A percentile compares a stretch with the other conserved stretches of the same genome.
These are phyloP conservation scores for Sporothrix luriei DNA, from an alignment of 2,329 filamentous ascomycete species.

Conservation along the genomic window DNA sequence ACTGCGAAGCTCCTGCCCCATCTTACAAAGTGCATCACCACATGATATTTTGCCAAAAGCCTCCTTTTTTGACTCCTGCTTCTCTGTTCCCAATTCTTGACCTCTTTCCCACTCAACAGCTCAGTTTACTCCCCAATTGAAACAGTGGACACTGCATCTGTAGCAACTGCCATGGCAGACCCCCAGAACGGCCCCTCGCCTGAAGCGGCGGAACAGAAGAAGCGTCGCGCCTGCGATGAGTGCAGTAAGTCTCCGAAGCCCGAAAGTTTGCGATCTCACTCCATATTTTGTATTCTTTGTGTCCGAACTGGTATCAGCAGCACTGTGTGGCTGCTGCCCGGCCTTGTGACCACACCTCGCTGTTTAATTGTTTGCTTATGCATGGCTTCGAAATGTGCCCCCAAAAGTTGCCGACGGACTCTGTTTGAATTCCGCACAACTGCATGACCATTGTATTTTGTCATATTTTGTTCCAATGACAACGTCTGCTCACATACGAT, in stretches of 20 bases:
- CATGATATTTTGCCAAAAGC: conserved; percentile 12
- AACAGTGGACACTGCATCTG: neutral
- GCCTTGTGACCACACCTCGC: neutral
- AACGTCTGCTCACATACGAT: neutral
- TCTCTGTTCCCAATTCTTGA: neutral
- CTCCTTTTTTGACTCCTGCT: no score
- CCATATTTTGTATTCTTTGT: neutral
- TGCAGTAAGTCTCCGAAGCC: conserved; percentile 56
- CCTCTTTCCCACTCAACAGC: neutral
- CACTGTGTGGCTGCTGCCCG: neutral
- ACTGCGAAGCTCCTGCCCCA: neutral
- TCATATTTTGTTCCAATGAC: neutral
- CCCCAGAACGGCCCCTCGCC: neutral
- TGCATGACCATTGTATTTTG: neutral
- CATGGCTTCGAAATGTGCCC: neutral
- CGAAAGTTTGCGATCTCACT: conserved; percentile 16
- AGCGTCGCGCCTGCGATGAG: conserved; percentile 67
- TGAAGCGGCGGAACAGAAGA: conserved; percentile 41
- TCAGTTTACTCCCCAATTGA: neutral
- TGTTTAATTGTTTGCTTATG: conserved; percentile 1
- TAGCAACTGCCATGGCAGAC: neutral
- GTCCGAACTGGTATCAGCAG: neutral
- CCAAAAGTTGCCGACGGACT: no score
- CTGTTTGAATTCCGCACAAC: neutral
- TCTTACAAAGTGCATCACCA: conserved; percentile 12